Base-by-base conservation (phyloP, 768 basidiomycete genomes). In the Nidularia sp. region DNA sequence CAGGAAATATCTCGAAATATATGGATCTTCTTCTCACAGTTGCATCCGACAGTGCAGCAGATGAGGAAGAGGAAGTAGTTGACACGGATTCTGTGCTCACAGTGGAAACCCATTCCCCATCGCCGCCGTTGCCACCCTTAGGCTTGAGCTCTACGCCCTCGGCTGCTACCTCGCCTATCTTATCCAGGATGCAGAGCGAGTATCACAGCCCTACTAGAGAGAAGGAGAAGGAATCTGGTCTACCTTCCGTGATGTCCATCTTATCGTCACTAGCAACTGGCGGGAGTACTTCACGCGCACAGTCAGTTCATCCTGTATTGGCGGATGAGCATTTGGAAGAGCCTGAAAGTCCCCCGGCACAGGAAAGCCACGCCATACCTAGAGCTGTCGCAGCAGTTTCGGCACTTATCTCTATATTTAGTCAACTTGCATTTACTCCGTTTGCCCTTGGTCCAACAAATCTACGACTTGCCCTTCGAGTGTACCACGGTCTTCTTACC, bases 371-470 rank as follows among this genome's bases (percentile, higher is more conserved):
- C n/a, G 55, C 57, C 18, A 58, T 74, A 9, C 71, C 81, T 13
- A 73, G 77, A 6, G 75, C 78, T 45, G 76, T 87, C 9, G 75
- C 79, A 1, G 87, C 88, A 8, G 78, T 83, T 15, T 76, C 79
- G 7, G 80, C 85, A 0, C 72, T 93, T 4, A 71, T 89, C 31
- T 71, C 78, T 29, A 75, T 85, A 31, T 93, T 91, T 66, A 76
- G 76, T 54, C 86, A 88, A 60, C 75, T 91, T 29, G 67, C 81
- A 1, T 90, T 91, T 61, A 86, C 87, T 0, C 84, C 86, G 0
- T 76, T 80, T 55, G 74, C 81, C 1, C 66, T 84, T 29, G 63
- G 67, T 9, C 53, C 71, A 44, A 67, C 64, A 41, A 83, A 80
- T 56, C 66, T 83, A 34, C 62, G 70, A 18, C 67, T 88, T 48